These are phyloP conservation scores for Cystobasidium onofrii DNA, from an alignment of 768 basidiomycete genomes.

Conservation along the genomic window DNA sequence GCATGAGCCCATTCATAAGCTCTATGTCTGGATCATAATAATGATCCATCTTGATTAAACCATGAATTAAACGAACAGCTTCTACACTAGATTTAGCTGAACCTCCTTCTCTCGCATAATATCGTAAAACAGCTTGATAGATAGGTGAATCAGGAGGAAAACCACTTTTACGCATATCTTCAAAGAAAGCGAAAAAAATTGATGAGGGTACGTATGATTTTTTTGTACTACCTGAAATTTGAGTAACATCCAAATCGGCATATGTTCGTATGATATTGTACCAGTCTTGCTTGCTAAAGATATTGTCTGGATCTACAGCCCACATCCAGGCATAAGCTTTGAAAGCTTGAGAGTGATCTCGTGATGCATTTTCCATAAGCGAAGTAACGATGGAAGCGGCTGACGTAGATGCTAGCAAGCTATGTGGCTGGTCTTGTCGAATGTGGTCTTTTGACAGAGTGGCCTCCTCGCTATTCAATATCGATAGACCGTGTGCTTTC, in stretches of 20 bases:
- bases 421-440: neutral
- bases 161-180: constrained; percentile 37
- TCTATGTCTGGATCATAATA: constrained; percentile 62
- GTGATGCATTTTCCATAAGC: constrained; percentile 58
- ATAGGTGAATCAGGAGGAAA: constrained; percentile 32
- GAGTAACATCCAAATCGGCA: constrained; percentile 58
- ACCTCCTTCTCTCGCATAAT: constrained; percentile 36
- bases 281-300: constrained; percentile 37
- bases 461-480: constrained; percentile 49
- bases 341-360: constrained; percentile 55
- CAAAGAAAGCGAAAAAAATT: constrained; percentile 50
- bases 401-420: constrained; percentile 49
- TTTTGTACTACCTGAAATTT: constrained; percentile 54
- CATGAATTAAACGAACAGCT: constrained; percentile 58
- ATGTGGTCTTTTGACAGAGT: constrained; percentile 30
- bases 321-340: constrained; percentile 53
- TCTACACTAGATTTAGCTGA: neutral
- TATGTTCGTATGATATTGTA: constrained; percentile 47
- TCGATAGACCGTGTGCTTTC: constrained; percentile 41
- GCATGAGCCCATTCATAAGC: constrained; percentile 78
- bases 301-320: constrained; percentile 40
- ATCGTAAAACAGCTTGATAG: constrained; percentile 36
- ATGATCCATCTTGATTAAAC: constrained; percentile 67
- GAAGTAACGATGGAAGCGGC: constrained; percentile 55
- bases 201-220: constrained; percentile 48